phyloP scores from a whole-genome alignment of 2,329 filamentous ascomycete species.

The Akanthomyces dipterigenus region DNA sequence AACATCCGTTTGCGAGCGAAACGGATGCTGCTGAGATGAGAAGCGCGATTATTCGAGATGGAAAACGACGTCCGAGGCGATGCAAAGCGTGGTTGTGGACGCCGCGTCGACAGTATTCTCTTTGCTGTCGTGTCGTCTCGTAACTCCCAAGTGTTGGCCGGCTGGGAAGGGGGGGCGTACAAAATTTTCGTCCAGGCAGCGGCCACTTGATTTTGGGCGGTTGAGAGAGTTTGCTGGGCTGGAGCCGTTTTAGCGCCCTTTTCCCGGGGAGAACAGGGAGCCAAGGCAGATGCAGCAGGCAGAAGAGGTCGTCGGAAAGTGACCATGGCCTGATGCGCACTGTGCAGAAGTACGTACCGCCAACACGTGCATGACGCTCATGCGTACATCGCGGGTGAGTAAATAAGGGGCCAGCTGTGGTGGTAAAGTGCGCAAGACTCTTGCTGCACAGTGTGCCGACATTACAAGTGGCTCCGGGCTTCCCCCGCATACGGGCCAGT shows the following conservation, averaged over 20 bases:
- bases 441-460: neutral
- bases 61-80: slow-evolving; percentile 21
- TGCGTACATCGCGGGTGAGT: neutral
- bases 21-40: slow-evolving; percentile 39
- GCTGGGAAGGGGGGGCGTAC: slow-evolving; percentile 6
- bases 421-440: neutral
- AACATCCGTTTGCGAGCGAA: slow-evolving; percentile 64
- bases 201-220: slow-evolving; percentile 1
- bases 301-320: neutral
- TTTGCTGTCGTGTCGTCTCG: slow-evolving; percentile 1
- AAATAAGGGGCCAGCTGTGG: slow-evolving; percentile 3
- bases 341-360: neutral
- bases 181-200: slow-evolving; percentile 24
- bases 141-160: slow-evolving; percentile 8
- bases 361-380: neutral
- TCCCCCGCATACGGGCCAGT: slow-evolving; percentile 4
- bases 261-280: neutral
- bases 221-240: neutral
- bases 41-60: slow-evolving; percentile 23
- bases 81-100: slow-evolving; percentile 23
- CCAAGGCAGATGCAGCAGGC: neutral
- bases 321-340: neutral
- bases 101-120: slow-evolving; percentile 27
- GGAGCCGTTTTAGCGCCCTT: slow-evolving; percentile 1
- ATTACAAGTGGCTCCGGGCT: neutral